phyloP scores from a whole-genome alignment of 768 basidiomycete genomes.

The Tricholoma furcatifolium region DNA sequence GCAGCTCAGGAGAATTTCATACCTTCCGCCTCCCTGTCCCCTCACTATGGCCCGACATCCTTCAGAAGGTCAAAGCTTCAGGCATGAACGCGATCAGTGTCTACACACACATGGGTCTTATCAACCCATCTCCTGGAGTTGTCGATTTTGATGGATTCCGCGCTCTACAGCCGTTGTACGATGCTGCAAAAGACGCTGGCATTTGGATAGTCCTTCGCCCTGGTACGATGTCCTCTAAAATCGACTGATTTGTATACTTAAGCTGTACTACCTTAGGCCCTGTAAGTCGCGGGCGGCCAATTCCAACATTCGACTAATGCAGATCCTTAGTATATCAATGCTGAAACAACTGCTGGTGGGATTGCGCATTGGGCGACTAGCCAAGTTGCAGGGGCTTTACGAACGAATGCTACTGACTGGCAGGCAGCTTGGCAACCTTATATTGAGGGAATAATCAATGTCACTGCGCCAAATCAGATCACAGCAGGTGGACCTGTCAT shows the following conservation, averaged over 20 bases:
- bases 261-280: conserved; percentile 29
- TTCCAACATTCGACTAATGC: background rate
- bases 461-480: conserved; percentile 65
- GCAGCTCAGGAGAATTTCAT: conserved; percentile 83
- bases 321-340: conserved; percentile 61
- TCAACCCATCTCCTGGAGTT: conserved; percentile 72
- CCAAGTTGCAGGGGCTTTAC: conserved; percentile 59
- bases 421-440: conserved; percentile 70
- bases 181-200: conserved; percentile 71
- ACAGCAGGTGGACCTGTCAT: conserved; percentile 74
- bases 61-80: conserved; percentile 79
- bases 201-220: conserved; percentile 81
- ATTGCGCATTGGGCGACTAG: conserved; percentile 69
- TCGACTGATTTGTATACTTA: background rate
- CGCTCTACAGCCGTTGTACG: conserved; percentile 66
- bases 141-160: conserved; percentile 74
- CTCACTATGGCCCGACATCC: conserved; percentile 77
- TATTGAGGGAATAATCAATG: conserved; percentile 60
- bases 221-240: conserved; percentile 36
- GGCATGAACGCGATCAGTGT: conserved; percentile 79
- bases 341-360: conserved; percentile 80
- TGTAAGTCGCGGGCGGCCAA: conserved; percentile 23
- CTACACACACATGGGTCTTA: conserved; percentile 78
- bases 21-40: conserved; percentile 80
- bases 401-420: conserved; percentile 78